Evolutionary conservation across 2,329 filamentous ascomycete genomes (phyloP), one percentile per base, ranked within the genome.

Genomic region (Exophiala bonariae): DNA sequence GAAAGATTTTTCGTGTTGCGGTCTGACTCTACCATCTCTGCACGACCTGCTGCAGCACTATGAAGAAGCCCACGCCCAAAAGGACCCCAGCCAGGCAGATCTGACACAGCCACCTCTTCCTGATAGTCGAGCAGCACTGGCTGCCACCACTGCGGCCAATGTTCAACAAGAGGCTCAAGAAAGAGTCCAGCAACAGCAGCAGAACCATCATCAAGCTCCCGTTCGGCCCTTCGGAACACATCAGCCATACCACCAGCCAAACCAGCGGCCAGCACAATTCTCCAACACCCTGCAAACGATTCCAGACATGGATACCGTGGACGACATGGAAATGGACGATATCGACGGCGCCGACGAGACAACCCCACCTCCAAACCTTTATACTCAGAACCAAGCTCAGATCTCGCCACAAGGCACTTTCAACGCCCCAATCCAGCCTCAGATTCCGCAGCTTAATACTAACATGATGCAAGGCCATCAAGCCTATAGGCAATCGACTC

Each of bases 251-350:
- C 47, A 46, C 20, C 56, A 60, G 41, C 52, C 53, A 19, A 40
- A 53, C 26, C 56, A 60, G 35, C 45, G 43, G 32, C 47, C 54
- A 7, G 49, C 55, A 28, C 48, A 42, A 7, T 57, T 52, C 46
- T 49, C 63, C 59, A 48, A 47, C 47, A 58, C 54, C 8, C 49
- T 62, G 10, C 59, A 62, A 44, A 63, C 68, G 47, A 37, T 65
- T 47, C 55, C 67, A 58, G 52, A 62, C 59, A 56, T 70, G 65
- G 63, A 70, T 62, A 60, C 63, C 62, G 54, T 71, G 58, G 90
- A 89, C 42, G 89, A 95, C 62, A 96, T 97, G 92, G 92, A 97
- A 62, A 87, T 97, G 85, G 92, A 97, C 62, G 90, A 96, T 59
- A 83, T 81, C 49, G 63, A 73, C 58, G 62, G 58, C 11, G 22